Evolutionary conservation across 345 rosid species (phyloP).

Genomic region (Eucalyptus tenuipes): DNA sequence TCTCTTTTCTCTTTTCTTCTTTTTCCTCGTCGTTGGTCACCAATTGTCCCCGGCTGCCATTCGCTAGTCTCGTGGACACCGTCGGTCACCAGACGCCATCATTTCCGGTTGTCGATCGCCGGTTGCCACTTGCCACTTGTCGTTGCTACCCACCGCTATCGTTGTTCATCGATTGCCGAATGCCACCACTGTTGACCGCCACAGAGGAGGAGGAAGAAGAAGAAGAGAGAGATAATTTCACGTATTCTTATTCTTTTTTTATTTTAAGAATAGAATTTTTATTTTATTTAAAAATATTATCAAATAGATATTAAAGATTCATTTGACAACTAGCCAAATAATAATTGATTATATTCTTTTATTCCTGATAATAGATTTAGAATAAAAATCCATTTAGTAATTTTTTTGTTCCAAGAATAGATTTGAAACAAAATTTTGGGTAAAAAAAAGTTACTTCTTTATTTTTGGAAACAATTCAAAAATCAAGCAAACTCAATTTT

Average conservation of each 20-base stretch:
- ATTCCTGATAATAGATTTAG: accelerated
- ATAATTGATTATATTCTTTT: accelerated
- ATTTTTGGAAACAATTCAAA: accelerated
- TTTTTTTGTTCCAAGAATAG: accelerated
- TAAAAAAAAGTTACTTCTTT: no score
- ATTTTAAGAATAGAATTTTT: no score
- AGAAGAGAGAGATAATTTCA: no score
- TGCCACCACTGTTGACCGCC: no score
- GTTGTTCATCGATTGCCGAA: no score
- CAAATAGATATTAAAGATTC: accelerated
- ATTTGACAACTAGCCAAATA: no score
- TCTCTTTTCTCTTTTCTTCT: no score
- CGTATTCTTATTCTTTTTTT: no score
- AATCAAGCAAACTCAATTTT: no score
- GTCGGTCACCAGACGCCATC: accelerated
- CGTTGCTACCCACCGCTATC: accelerated
- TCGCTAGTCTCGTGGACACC: accelerated
- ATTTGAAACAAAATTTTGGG: no score
- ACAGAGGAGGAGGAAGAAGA: no score
- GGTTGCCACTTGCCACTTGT: accelerated
- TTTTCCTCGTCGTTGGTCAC: accelerated
- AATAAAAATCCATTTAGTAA: accelerated
- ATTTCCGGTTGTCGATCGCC: accelerated
- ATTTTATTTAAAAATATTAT: no score
- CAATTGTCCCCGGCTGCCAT: accelerated